Conservation (phyloP, 2,329 filamentous ascomycete species). For the Colletotrichum orbiculare region DNA sequence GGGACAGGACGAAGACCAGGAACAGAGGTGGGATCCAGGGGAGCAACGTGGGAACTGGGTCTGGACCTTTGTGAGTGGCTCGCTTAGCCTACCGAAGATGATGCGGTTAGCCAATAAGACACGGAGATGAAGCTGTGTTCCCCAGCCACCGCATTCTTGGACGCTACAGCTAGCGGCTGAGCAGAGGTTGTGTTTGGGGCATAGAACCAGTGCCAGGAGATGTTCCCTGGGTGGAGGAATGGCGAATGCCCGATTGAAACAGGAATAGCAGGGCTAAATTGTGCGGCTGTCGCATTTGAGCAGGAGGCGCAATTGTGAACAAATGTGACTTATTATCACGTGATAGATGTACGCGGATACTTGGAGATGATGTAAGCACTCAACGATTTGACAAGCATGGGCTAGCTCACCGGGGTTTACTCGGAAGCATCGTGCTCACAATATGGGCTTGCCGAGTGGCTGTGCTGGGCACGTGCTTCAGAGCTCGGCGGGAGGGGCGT, state of each 20-base stretch:
- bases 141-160: slow-evolving; percentile 21
- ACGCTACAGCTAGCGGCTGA: slow-evolving; percentile 4
- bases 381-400: too few species aligned
- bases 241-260: slow-evolving; percentile 9
- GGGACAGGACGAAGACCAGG: slow-evolving; percentile 1
- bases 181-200: not conserved
- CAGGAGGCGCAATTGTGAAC: not conserved
- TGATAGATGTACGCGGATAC: too few species aligned
- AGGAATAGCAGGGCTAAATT: not conserved
- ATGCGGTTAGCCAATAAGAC: slow-evolving; percentile 15
- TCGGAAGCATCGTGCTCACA: too few species aligned
- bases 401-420: too few species aligned
- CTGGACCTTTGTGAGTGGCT: not conserved
- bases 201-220: not conserved
- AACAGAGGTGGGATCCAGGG: not conserved
- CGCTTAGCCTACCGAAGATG: slow-evolving; percentile 4
- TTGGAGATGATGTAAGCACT: too few species aligned
- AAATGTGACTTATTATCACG: too few species aligned
- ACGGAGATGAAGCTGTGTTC: not conserved
- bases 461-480: too few species aligned
- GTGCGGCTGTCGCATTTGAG: not conserved
- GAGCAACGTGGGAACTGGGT: not conserved
- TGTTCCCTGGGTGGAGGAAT: not conserved
- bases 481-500: too few species aligned
- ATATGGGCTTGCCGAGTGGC: too few species aligned